Base-by-base conservation (phyloP, 1,139 yeast species). In the Taiozyma onychis region DNA sequence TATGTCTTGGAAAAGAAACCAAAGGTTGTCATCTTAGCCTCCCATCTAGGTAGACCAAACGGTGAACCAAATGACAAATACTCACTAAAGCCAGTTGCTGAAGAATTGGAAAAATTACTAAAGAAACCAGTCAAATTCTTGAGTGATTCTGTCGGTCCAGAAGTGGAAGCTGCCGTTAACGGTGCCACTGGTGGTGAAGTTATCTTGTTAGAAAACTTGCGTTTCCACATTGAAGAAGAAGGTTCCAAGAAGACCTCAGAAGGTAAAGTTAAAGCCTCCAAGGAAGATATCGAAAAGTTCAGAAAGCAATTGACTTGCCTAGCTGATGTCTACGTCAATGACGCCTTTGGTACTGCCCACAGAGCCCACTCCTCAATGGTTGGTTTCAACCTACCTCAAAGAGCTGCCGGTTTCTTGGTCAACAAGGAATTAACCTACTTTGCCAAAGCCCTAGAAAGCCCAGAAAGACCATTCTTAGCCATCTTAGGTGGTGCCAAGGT, bases 301-400 rank as follows among this genome's bases (percentile, higher is more conserved):
- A 88, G 98, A 81, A 67, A 78, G 64, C 83, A 86, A 67, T 83
- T 91, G 75, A 87, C 96, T 65, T 74, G 87, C 53, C 79, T 91
- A 66, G 97, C 97, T 60, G 98, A 91, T 66, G 96, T 91, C 60
- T 91, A 91, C 77, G 83, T 91, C 71, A 91, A 91, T 74, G 98
- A 91, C 71, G 98, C 98, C 53, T 91, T 91, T 66, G 98, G 98
- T 69, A 93, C 98, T 59, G 96, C 97, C 51, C 98, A 91, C 85
- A 88, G 98, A 79, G 98, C 98, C 57, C 98, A 91, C 78, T 89
- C 97, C 48, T 91, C 98, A 46, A 90, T 93, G 89, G 98, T 93
- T 66, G 98, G 98, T 66, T 77, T 91, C 62, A 89, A 91, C 64
- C 80, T 89, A 64, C 91, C 93, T 55, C 89, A 88, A 76, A 87